A percentile compares a stretch with the other conserved stretches of the same genome.
phyloP scores from a whole-genome alignment of 257 asterid species.

The Solanum ahanhuiri region DNA sequence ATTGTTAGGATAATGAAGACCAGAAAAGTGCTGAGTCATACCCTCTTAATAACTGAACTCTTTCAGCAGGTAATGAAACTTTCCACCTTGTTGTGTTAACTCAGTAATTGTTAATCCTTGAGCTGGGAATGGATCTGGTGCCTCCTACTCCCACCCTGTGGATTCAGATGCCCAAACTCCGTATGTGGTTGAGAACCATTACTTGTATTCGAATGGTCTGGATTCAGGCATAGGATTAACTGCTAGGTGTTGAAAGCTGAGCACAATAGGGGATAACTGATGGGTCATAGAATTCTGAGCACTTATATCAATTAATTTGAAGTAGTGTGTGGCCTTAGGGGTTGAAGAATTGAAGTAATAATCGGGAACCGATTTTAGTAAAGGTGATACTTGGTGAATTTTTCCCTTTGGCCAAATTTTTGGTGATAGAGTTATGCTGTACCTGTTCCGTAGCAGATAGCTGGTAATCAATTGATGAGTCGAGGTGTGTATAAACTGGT shows the following conservation, averaged over 20 bases:
- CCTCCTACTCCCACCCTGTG: background rate
- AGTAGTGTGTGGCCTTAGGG: background rate
- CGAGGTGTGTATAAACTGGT: background rate
- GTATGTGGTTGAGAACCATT: background rate
- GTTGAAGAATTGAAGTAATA: background rate
- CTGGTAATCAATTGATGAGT: background rate
- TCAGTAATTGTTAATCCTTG: background rate
- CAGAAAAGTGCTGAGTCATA: slow-evolving; percentile 85
- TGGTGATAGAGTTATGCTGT: background rate
- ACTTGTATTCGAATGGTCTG: background rate
- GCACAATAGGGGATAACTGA: background rate
- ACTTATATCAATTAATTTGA: background rate
- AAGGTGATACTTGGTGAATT: background rate
- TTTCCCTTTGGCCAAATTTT: background rate
- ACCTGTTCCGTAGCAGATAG: background rate
- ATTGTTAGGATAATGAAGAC: slow-evolving; percentile 98
- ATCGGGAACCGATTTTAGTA: background rate
- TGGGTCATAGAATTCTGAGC: background rate
- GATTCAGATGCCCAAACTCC: background rate
- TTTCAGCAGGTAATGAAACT: slow-evolving; percentile 73
- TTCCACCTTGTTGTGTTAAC: background rate
- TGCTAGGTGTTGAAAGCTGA: background rate
- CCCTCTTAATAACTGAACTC: slow-evolving; percentile 91
- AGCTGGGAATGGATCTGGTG: background rate
- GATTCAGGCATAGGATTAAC: background rate